Evolutionary conservation across 345 rosid species (phyloP).

Genomic region (Camelina laxa): DNA sequence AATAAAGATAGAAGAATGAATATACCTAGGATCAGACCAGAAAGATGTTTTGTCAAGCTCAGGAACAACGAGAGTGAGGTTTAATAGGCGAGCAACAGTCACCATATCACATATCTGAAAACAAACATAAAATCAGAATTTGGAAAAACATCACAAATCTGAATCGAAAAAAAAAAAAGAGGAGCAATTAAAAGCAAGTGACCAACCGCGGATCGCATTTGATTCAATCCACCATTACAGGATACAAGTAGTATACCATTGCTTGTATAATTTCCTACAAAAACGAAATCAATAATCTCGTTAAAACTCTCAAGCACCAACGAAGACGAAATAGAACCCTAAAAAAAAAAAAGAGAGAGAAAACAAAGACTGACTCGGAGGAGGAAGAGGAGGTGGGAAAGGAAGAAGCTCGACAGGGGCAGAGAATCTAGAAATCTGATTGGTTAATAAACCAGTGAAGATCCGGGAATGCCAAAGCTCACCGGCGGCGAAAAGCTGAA

Average conservation of each 20-base stretch:
- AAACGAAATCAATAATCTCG: neutral
- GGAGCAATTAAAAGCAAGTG: conserved; percentile 41
- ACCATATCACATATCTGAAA: conserved; percentile 94
- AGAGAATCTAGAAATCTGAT: conserved; percentile 52
- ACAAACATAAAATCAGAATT: conserved; percentile 28
- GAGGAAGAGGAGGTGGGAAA: conserved; percentile 58
- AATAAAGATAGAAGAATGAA: conserved; percentile 34
- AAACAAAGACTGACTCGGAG: conserved; percentile 52
- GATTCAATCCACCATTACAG: conserved; percentile 93
- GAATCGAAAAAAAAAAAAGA: neutral
- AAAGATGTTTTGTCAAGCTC: conserved; percentile 97
- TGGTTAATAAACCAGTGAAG: conserved; percentile 56
- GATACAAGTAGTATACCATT: conserved; percentile 85
- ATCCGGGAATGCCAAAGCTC: conserved; percentile 83
- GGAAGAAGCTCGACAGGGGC: conserved; percentile 45
- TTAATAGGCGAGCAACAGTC: conserved; percentile 80
- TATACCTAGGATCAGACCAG: conserved; percentile 97
- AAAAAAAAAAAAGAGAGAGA: neutral
- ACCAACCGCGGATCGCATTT: conserved; percentile 95
- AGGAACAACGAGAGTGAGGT: conserved; percentile 93
- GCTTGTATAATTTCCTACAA: conserved; percentile 78
- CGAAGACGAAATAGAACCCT: conserved; percentile 18
- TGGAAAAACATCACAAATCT: conserved; percentile 19
- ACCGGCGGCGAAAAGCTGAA: conserved; percentile 84
- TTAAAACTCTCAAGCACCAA: neutral